These are phyloP conservation scores for Ustilago bromivora DNA, from an alignment of 1,284 basidiomycete species.

Conservation along the genomic window DNA sequence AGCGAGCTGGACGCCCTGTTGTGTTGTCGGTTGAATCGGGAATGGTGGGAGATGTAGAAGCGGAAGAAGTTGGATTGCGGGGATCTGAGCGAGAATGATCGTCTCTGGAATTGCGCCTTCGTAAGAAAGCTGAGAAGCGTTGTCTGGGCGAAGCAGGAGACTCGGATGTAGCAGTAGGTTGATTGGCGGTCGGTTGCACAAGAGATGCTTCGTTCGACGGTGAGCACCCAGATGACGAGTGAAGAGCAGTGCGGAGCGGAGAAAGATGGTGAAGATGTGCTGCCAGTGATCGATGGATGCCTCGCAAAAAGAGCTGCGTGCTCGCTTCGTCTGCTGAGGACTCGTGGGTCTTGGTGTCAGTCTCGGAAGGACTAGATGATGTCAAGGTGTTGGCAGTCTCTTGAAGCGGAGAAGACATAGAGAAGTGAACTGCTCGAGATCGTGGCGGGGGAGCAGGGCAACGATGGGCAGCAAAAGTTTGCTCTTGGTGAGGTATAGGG, in stretches of 20 bases:
- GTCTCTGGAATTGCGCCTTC: slow-evolving; percentile 13
- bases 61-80: background rate
- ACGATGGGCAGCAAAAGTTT: background rate
- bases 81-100: background rate
- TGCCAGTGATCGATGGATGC: slow-evolving; percentile 32
- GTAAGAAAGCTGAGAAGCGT: slow-evolving; percentile 26
- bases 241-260: slow-evolving; percentile 4
- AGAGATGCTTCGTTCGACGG: background rate
- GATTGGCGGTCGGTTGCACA: background rate
- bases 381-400: background rate
- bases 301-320: slow-evolving; percentile 14
- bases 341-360: slow-evolving; percentile 4
- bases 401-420: slow-evolving; percentile 1
- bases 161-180: background rate
- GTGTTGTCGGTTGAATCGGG: background rate
- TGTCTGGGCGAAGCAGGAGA: slow-evolving; percentile 11
- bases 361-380: background rate
- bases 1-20: slow-evolving; percentile 8
- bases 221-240: background rate
- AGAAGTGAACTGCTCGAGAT: slow-evolving; percentile 21
- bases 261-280: slow-evolving; percentile 27
- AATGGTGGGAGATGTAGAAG: background rate
- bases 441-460: background rate
- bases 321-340: background rate
- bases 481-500: background rate